These are phyloP conservation scores for Euptelea pleiosperma DNA, from an alignment of 164 flowering plant genomes.

Conservation along the genomic window DNA sequence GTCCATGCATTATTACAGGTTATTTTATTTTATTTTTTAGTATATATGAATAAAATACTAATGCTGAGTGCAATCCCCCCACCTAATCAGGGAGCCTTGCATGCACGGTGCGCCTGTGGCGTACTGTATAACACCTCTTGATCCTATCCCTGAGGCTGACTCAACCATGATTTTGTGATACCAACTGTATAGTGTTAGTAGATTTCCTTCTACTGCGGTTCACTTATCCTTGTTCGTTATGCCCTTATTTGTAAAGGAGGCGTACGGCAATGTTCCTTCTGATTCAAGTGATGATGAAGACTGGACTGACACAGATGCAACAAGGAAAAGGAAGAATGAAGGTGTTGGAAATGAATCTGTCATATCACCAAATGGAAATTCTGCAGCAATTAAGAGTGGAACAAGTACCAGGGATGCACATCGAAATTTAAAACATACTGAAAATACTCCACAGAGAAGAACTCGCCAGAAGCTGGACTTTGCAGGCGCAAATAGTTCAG, in stretches of 20 bases:
- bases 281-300: conserved; percentile 90
- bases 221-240: conserved; percentile 3
- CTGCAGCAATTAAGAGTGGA: conserved; percentile 10
- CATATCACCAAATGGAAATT: conserved; percentile 19
- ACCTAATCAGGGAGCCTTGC: too few species aligned
- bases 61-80: too few species aligned
- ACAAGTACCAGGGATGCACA: not conserved
- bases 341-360: conserved; percentile 13
- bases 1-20: too few species aligned
- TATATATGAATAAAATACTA: too few species aligned
- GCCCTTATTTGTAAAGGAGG: conserved; percentile 44
- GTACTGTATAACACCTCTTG: too few species aligned
- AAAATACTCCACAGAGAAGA: conserved; percentile 22
- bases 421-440: conserved; percentile 15
- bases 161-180: not conserved
- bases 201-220: conserved; percentile 8
- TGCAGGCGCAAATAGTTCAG: conserved; percentile 23
- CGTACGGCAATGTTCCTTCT: conserved; percentile 54
- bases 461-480: conserved; percentile 20
- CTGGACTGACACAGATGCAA: conserved; percentile 35
- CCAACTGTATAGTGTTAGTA: not conserved
- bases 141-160: not conserved
- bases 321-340: conserved; percentile 29
- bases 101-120: too few species aligned
- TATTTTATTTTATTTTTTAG: too few species aligned